These are phyloP conservation scores for Trichoderma afroharzianum DNA, from an alignment of 2,329 filamentous ascomycete species.

Conservation along the genomic window DNA sequence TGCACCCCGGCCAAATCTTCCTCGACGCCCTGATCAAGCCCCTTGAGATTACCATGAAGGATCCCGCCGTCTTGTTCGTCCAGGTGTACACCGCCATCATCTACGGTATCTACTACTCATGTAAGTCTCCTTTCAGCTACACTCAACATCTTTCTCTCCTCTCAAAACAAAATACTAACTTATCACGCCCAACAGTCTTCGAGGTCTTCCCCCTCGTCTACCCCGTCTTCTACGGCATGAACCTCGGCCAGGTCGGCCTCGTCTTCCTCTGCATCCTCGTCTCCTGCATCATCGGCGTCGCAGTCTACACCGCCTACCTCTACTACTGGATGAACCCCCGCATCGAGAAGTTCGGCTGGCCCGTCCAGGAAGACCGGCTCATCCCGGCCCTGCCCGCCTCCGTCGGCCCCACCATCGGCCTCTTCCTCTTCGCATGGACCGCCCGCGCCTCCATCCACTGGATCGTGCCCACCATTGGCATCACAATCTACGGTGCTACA, in stretches of 20 bases:
- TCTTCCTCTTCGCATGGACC: slow-evolving; percentile 61
- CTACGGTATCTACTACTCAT: slow-evolving; percentile 61
- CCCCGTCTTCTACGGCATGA: slow-evolving; percentile 56
- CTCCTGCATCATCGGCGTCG: slow-evolving; percentile 51
- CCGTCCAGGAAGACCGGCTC: slow-evolving; percentile 51
- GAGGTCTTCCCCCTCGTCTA: slow-evolving; percentile 66
- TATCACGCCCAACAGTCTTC: slow-evolving; percentile 40
- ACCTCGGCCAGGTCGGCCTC: slow-evolving; percentile 53
- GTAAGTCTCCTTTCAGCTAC: slow-evolving; percentile 24
- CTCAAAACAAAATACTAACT: slow-evolving; percentile 22
- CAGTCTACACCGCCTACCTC: slow-evolving; percentile 49
- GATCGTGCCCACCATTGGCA: slow-evolving; percentile 55
- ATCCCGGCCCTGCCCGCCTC: slow-evolving; percentile 51
- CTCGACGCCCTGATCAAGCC: slow-evolving; percentile 59
- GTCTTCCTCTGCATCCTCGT: slow-evolving; percentile 59
- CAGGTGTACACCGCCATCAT: slow-evolving; percentile 59
- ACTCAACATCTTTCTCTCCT: too few relatives aligned
- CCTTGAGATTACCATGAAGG: slow-evolving; percentile 56
- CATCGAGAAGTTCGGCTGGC: slow-evolving; percentile 46
- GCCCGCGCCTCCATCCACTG: slow-evolving; percentile 49
- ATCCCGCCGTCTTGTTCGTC: slow-evolving; percentile 60
- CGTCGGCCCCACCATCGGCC: slow-evolving; percentile 53
- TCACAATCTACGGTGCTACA: slow-evolving; percentile 49
- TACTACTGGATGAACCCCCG: slow-evolving; percentile 50
- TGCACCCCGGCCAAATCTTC: slow-evolving; percentile 45